Evolutionary conservation across 2,329 filamentous ascomycete species (phyloP).

Genomic region (Thermoascus crustaceus): DNA sequence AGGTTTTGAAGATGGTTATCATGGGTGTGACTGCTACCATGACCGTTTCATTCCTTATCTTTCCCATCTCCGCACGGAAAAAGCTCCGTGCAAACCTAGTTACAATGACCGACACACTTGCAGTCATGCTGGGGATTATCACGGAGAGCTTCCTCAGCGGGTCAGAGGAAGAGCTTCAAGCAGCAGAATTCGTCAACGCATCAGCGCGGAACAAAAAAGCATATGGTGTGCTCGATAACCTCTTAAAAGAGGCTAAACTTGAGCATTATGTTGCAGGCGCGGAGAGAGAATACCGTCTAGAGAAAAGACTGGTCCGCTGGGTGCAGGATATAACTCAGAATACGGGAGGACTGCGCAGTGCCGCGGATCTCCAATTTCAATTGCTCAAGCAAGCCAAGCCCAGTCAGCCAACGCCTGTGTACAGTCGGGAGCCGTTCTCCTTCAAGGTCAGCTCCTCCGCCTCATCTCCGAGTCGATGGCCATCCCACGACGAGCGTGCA

Average conservation of each 20-base stretch:
- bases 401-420: constrained; percentile 11
- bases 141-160: constrained; percentile 77
- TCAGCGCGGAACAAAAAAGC: constrained; percentile 57
- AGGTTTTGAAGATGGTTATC: constrained; percentile 76
- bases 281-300: constrained; percentile 69
- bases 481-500: constrained; percentile 37
- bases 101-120: constrained; percentile 64
- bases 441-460: constrained; percentile 11
- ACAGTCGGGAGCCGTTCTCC: constrained; percentile 13
- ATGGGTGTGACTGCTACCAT: constrained; percentile 66
- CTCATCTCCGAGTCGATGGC: constrained; percentile 21
- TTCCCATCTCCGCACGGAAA: constrained; percentile 67
- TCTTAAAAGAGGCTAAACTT: constrained; percentile 75
- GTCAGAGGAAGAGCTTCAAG: constrained; percentile 66
- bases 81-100: constrained; percentile 67
- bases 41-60: constrained; percentile 67
- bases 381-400: constrained; percentile 57
- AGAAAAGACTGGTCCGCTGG: constrained; percentile 72
- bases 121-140: constrained; percentile 73
- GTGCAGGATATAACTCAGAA: constrained; percentile 80
- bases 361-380: constrained; percentile 80
- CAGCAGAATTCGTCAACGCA: constrained; percentile 55
- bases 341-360: constrained; percentile 81
- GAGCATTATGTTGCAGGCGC: constrained; percentile 78
- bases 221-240: constrained; percentile 63